Percentiles rank a stretch among this genome's conserved stretches.
Evolutionary conservation across 2,329 filamentous ascomycete species (phyloP).

Genomic region (Hypoxylon sp.): DNA sequence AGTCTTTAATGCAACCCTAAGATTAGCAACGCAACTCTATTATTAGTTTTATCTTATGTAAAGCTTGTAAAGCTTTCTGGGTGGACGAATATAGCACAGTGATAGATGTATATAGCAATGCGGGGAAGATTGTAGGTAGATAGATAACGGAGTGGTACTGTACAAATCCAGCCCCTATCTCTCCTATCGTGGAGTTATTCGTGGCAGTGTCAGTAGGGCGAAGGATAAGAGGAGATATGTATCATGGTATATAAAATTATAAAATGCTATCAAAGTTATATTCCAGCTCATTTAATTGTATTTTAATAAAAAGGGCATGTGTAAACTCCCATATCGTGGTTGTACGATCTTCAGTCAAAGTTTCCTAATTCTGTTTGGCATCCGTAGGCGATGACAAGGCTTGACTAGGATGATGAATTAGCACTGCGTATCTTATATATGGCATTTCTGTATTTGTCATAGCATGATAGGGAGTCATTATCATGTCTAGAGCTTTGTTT

Average conservation of each 20-base stretch:
- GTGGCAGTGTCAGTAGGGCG: not conserved
- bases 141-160: not conserved
- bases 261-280: not conserved
- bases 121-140: conserved; percentile 20
- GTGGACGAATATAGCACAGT: conserved; percentile 11
- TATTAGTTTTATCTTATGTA: conserved; percentile 8
- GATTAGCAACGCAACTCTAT: conserved; percentile 22
- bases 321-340: not conserved
- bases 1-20: conserved; percentile 28
- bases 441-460: no score
- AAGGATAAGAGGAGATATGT: not conserved
- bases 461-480: no score
- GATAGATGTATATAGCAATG: conserved; percentile 29
- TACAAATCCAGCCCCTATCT: not conserved
- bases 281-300: not conserved
- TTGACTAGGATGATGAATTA: no score
- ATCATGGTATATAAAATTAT: not conserved
- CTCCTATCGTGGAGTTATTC: no score
- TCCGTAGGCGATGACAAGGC: no score
- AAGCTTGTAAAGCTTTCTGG: not conserved
- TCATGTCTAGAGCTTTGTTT: no score
- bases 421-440: no score
- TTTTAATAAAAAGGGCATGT: not conserved
- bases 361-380: no score
- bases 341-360: no score